Conservation (phyloP, 306 rosid species). For the Medicago arabica region DNA sequence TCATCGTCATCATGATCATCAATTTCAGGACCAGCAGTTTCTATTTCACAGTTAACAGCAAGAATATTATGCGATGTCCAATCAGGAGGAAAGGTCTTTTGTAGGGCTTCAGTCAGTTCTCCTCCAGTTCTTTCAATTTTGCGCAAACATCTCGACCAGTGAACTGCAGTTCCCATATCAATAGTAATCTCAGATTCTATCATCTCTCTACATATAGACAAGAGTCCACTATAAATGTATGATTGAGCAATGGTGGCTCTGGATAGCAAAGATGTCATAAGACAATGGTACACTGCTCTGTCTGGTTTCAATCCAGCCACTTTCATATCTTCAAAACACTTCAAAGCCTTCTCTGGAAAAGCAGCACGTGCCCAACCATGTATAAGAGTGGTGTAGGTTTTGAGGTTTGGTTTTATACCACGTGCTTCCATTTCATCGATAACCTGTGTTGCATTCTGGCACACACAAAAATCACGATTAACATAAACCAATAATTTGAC, state of each 20-base stretch:
- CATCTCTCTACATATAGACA: slow-evolving; percentile 82
- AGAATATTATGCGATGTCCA: slow-evolving; percentile 67
- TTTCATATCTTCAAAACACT: slow-evolving; percentile 88
- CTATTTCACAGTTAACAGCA: slow-evolving; percentile 44
- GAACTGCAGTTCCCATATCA: slow-evolving; percentile 99
- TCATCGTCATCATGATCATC: slow-evolving; percentile 42
- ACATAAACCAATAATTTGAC: slow-evolving; percentile 12
- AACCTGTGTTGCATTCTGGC: slow-evolving; percentile 76
- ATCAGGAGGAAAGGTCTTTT: slow-evolving; percentile 94
- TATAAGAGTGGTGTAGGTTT: slow-evolving; percentile 85
- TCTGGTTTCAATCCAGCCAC: slow-evolving; percentile 82
- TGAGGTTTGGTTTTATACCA: slow-evolving; percentile 86
- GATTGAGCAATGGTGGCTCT: slow-evolving; percentile 87
- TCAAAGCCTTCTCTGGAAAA: slow-evolving; percentile 89
- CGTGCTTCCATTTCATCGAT: slow-evolving; percentile 76
- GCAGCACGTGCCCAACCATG: slow-evolving; percentile 98
- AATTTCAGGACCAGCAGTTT: slow-evolving; percentile 46
- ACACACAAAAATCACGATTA: slow-evolving; percentile 14
- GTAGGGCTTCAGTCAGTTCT: slow-evolving; percentile 84
- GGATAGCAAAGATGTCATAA: slow-evolving; percentile 90
- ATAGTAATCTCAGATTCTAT: slow-evolving; percentile 69
- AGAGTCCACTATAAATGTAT: slow-evolving; percentile 65
- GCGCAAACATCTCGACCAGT: slow-evolving; percentile 87
- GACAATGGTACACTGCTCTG: slow-evolving; percentile 94
- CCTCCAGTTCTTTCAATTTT: slow-evolving; percentile 91